Conservation (phyloP, 2,329 filamentous ascomycete genomes). For the Graphiopsis chlorocephala region DNA sequence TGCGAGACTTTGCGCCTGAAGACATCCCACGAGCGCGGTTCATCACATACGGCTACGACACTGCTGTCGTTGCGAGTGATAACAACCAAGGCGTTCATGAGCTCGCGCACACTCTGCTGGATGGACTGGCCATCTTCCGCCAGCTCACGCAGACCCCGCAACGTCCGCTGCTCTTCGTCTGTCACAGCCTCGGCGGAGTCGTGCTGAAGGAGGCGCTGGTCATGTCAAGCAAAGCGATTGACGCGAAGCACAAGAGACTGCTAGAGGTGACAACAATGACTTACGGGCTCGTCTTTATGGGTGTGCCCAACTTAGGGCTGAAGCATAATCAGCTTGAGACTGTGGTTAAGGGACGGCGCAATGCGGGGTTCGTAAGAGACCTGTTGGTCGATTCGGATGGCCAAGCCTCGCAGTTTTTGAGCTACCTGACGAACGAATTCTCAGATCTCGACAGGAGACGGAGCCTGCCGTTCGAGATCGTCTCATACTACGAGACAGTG, state of each 20-base stretch:
- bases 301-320: constrained; percentile 4
- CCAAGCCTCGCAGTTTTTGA: constrained; percentile 6
- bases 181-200: background rate
- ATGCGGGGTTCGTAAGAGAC: background rate
- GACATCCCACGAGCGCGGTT: constrained; percentile 6
- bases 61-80: background rate
- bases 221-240: background rate
- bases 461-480: background rate
- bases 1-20: background rate
- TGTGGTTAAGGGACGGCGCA: background rate
- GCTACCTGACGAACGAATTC: constrained; percentile 4
- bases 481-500: background rate
- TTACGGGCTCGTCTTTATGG: constrained; percentile 4
- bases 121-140: background rate
- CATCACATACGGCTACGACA: constrained; percentile 10
- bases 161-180: background rate
- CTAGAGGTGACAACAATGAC: too few species aligned
- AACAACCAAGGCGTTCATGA: constrained; percentile 3
- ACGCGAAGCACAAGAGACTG: background rate
- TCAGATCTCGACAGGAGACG: background rate
- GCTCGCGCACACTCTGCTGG: background rate
- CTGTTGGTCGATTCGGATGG: background rate
- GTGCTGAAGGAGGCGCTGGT: background rate
- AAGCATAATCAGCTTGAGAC: background rate
- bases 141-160: background rate